Evolutionary conservation across 257 asterid genomes (phyloP), one percentile per base, ranked within the genome.

Genomic region (Avicennia marina): DNA sequence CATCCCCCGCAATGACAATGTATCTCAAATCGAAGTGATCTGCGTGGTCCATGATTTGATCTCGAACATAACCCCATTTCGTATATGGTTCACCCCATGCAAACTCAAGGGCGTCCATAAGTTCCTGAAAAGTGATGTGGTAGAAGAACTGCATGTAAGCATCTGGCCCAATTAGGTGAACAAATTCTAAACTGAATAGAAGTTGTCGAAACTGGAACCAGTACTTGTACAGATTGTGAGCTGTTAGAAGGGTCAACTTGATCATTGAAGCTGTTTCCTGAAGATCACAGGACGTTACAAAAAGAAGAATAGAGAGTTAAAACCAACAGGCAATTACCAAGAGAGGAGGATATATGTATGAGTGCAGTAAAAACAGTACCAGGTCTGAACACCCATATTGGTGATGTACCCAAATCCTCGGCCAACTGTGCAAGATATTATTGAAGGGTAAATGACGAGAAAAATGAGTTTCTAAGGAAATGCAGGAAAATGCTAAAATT

Each of bases 301-400:
- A 39, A 20, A 58, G 17, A n/a, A 53, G 41, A 47, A 42, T 38
- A 32, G 6, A 9, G 58, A 40, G 50, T 33, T 48, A 29, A 68
- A 63, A 40, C 11, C 24, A 25, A 45, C 33, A 48, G 19, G 21
- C 6, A 41, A 27, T 49, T 26, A 24, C 22, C 21, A 33, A 25
- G 38, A 39, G 32, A 43, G 47, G 22, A 29, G 64, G 53, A 20
- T 19, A 46, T 31, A n/a, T n/a, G n/a, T n/a, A n/a, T n/a, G n/a
- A n/a, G n/a, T n/a, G n/a, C n/a, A n/a, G n/a, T n/a, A 17, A 65
- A 31, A 41, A 46, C 18, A 29, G 48, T 85, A 89, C 99, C 99
- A 26, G 89, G 89, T 78, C 89, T 93, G 76, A 93, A 93, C 36
- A 89, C 99, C 99, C 99, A 89, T 43, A 93, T 68, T 18, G 97